Base-by-base conservation (phyloP, 768 basidiomycete genomes). In the Auriscalpium microsporum region DNA sequence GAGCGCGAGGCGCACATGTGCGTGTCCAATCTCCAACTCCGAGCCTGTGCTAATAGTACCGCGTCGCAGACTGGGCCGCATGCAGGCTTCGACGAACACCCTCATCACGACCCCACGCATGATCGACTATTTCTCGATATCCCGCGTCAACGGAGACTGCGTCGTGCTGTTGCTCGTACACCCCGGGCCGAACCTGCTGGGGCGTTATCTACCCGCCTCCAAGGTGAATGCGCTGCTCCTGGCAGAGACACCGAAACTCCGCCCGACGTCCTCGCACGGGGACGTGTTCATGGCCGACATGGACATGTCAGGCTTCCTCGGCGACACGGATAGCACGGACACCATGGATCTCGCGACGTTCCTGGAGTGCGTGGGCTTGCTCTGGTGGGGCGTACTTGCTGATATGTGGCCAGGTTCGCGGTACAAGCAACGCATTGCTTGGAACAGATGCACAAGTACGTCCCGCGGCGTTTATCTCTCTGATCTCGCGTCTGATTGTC, bases 331-430 rank as follows among this genome's bases (percentile, higher is more conserved):
- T 59, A 75, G 73, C 8, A 80, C 80, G 50, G 84, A 85, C 63
- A 78, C 86, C 50, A 87, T 89, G 83, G 87, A 89, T 65, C 71
- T 89, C 16, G 85, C 85, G 13, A 80, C 84, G 0, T 89, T 87
- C 68, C 73, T 89, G 2, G 86, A 89, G 84, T 86, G 61, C 55
- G 80, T 65, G 11, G 40, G 13, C 21, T 35, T 38, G 46, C n/a
- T 42, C 50, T 54, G 40, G 56, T 62, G 19, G 59, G 28, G 19
- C 42, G 45, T 28, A 51, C 52, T 45, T 16, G 50, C 57, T 51
- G 19, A n/a, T 55, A 33, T 48, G 36, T 56, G 23, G 46, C 51
- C 58, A 87, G 85, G 65, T 89, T 89, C 63, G 81, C 86, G 8
- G 84, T 87, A 42, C 83, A 87, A 62, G 83, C 86, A 2, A 85